Percentiles rank a stretch among this genome's conserved stretches.
These are phyloP conservation scores for Melampsora larici-populina DNA, from an alignment of 1,284 basidiomycete genomes.

Conservation along the genomic window DNA sequence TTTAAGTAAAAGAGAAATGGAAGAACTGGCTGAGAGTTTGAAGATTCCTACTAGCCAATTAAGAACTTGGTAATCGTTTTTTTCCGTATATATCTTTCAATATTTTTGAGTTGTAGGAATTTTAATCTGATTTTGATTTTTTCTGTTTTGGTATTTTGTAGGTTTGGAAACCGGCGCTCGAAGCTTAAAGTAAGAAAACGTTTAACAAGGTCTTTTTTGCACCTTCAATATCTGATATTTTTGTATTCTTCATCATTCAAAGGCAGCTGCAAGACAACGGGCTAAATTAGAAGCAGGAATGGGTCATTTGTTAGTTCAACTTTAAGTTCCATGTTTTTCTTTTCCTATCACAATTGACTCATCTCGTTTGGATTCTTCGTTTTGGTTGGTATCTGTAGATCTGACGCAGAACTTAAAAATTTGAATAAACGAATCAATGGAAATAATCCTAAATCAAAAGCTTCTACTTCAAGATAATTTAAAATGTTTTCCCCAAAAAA, in stretches of 20 bases:
- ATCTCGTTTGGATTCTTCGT: too few species aligned
- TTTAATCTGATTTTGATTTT: neutral
- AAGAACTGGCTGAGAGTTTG: constrained; percentile 24
- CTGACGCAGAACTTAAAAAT: constrained; percentile 23
- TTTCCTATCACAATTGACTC: neutral
- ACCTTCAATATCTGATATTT: too few species aligned
- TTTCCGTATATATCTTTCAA: neutral
- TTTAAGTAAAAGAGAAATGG: constrained; percentile 37
- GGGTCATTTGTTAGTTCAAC: constrained; percentile 24
- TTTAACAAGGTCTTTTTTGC: too few species aligned
- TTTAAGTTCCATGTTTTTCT: neutral
- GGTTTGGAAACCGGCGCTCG: constrained; percentile 36
- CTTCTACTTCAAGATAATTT: neutral
- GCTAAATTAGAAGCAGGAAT: constrained; percentile 38
- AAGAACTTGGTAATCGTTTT: constrained; percentile 17
- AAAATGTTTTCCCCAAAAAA: neutral
- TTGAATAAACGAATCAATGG: constrained; percentile 22
- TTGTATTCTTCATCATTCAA: too few species aligned
- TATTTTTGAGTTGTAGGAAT: neutral
- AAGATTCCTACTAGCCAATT: constrained; percentile 35
- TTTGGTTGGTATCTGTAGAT: neutral
- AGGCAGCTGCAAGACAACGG: constrained; percentile 24
- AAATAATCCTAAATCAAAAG: neutral
- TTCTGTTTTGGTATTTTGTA: neutral
- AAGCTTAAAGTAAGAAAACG: constrained; percentile 6